phyloP scores from a whole-genome alignment of 169 alveolate species.

The Blepharisma undulans region DNA sequence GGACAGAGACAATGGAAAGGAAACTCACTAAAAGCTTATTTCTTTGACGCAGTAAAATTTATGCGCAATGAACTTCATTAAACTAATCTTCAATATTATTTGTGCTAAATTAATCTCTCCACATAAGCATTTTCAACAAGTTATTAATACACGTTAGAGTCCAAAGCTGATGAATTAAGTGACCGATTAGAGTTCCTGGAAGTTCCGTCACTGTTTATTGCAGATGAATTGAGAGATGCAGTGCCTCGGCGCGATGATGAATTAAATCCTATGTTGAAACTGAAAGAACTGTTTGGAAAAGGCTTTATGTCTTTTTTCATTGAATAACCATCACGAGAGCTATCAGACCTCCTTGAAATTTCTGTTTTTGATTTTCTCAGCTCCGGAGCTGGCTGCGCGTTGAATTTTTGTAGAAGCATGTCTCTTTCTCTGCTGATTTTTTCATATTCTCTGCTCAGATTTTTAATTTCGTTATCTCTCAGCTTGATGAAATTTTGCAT shows the following conservation, averaged over 20 bases:
- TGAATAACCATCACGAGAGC: neutral
- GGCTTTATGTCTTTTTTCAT: neutral
- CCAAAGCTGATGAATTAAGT: neutral
- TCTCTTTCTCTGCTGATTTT: neutral
- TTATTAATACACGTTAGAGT: neutral
- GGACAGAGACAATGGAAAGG: constrained; percentile 32
- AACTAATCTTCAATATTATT: neutral
- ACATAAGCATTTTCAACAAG: neutral
- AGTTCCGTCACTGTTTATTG: neutral
- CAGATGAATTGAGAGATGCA: neutral
- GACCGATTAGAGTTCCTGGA: neutral
- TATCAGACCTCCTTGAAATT: neutral
- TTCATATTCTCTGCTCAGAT: neutral
- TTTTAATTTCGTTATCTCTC: neutral
- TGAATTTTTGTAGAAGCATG: neutral
- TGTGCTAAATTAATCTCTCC: neutral
- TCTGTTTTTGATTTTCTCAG: neutral
- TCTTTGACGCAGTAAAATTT: constrained; percentile 36
- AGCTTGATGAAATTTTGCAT: neutral
- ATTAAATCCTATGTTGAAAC: neutral
- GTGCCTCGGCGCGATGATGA: neutral
- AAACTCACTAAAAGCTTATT: neutral
- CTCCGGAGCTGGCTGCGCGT: neutral
- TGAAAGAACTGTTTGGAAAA: constrained; percentile 6
- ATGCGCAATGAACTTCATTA: constrained; percentile 32